Percentiles rank a stretch among this genome's conserved stretches.
These are phyloP conservation scores for Omphalotus guepiniiformis DNA, from an alignment of 768 basidiomycete genomes.

Conservation along the genomic window DNA sequence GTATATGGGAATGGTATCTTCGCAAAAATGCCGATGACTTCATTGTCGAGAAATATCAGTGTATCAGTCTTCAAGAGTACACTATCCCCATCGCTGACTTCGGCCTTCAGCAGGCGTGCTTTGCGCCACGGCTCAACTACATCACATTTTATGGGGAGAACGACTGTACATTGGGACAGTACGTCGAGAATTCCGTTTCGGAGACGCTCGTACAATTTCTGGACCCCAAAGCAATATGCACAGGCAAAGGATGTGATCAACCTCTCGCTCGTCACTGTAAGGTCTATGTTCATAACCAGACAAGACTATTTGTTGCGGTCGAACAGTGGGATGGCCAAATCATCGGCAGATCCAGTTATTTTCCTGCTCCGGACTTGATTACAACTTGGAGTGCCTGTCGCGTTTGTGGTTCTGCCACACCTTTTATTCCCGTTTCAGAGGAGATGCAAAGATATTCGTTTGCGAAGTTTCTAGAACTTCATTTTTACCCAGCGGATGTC, in stretches of 20 bases:
- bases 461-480: constrained; percentile 92
- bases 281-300: constrained; percentile 88
- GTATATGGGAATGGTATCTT: constrained; percentile 95
- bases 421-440: constrained; percentile 84
- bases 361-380: constrained; percentile 67
- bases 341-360: constrained; percentile 46
- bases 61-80: constrained; percentile 76
- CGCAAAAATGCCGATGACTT: constrained; percentile 84
- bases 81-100: constrained; percentile 71
- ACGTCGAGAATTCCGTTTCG: constrained; percentile 75
- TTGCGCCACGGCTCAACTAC: constrained; percentile 66
- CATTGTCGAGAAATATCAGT: constrained; percentile 90
- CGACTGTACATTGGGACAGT: constrained; percentile 90
- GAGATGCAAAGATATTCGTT: constrained; percentile 95
- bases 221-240: constrained; percentile 74
- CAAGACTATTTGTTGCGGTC: constrained; percentile 76
- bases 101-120: constrained; percentile 68
- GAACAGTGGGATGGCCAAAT: constrained; percentile 87
- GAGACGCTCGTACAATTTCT: constrained; percentile 66
- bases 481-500: constrained; percentile 91
- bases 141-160: constrained; percentile 91
- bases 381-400: constrained; percentile 92
- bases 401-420: constrained; percentile 71
- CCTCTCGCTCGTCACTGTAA: constrained; percentile 80
- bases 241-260: constrained; percentile 80